Conservation (phyloP, 495 filamentous ascomycete species). For the Penicillium arizonense region DNA sequence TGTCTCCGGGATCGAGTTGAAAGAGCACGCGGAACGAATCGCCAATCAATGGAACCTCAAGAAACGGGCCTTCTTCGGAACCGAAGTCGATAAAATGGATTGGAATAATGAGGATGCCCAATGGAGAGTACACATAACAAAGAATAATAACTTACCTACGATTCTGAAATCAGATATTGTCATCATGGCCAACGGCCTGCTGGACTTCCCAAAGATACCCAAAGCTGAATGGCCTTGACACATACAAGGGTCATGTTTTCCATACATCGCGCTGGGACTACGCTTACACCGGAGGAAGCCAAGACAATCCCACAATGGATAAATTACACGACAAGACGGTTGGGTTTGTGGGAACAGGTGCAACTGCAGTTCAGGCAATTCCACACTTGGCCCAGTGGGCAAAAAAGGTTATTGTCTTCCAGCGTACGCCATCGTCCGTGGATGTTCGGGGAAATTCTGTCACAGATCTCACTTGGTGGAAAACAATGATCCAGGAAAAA, state of each 20-base stretch:
- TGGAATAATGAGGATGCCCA: slow-evolving; percentile 8
- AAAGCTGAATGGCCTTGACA: slow-evolving; percentile 12
- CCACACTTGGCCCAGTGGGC: slow-evolving; percentile 33
- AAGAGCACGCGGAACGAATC: slow-evolving; percentile 21
- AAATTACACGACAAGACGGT: slow-evolving; percentile 42
- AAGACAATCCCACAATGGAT: slow-evolving; percentile 36
- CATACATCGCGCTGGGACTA: slow-evolving; percentile 47
- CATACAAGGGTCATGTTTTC: slow-evolving; percentile 29
- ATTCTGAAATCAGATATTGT: slow-evolving; percentile 15
- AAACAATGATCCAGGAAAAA: slow-evolving; percentile 37
- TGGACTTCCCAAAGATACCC: slow-evolving; percentile 27
- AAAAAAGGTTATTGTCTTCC: slow-evolving; percentile 42
- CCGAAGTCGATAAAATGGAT: not conserved
- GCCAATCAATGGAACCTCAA: slow-evolving; percentile 40
- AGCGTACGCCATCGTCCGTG: slow-evolving; percentile 52
- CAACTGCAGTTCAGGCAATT: slow-evolving; percentile 43
- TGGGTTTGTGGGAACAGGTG: slow-evolving; percentile 49
- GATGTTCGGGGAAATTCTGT: slow-evolving; percentile 33
- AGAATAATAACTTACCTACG: not conserved
- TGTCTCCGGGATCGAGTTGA: slow-evolving; percentile 20
- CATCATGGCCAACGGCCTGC: slow-evolving; percentile 13
- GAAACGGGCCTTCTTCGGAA: slow-evolving; percentile 44
- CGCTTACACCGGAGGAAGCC: slow-evolving; percentile 49
- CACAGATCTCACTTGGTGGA: slow-evolving; percentile 5
- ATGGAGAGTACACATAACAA: not conserved